Percentiles rank a stretch among this genome's conserved stretches.
Evolutionary conservation across 2,329 filamentous ascomycete species (phyloP).

Genomic region (Ophiosphaerella herpotricha): DNA sequence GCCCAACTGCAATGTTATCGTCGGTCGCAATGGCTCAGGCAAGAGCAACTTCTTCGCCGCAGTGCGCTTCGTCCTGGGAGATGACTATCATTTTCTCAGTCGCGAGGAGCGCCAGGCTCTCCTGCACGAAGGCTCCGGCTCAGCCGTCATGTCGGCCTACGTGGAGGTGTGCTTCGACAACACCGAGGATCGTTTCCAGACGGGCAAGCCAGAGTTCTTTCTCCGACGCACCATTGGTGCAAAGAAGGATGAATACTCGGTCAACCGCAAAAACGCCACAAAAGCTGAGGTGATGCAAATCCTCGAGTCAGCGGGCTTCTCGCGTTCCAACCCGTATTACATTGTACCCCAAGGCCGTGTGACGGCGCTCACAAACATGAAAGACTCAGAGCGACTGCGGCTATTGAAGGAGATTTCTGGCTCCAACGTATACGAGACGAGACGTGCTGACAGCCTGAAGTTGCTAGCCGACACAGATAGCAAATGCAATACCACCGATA

Average conservation of each 20-base stretch:
- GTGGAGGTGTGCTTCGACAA: conserved; percentile 99
- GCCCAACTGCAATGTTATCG: conserved; percentile 95
- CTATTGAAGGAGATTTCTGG: conserved; percentile 97
- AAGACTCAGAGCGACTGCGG: conserved; percentile 86
- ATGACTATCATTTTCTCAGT: conserved; percentile 95
- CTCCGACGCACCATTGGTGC: conserved; percentile 92
- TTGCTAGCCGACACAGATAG: conserved; percentile 97
- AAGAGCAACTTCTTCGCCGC: conserved; percentile 99
- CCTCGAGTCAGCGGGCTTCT: conserved; percentile 94
- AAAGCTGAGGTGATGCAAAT: conserved; percentile 94
- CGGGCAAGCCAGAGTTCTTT: conserved; percentile 86
- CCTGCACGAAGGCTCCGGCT: conserved; percentile 96
- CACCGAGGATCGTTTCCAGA: conserved; percentile 91
- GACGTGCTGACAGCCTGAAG: conserved; percentile 87
- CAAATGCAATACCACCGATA: conserved; percentile 93
- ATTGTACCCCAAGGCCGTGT: conserved; percentile 98
- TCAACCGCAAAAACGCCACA: conserved; percentile 95
- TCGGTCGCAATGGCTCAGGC: conserved; percentile 97
- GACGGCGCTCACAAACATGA: conserved; percentile 97
- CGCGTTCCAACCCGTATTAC: conserved; percentile 96
- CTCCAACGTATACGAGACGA: conserved; percentile 94
- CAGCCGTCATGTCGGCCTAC: conserved; percentile 98
- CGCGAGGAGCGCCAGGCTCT: conserved; percentile 94
- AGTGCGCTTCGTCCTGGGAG: conserved; percentile 96
- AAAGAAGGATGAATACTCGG: conserved; percentile 98